Evolutionary conservation across 352 stramenopile species (phyloP).

Genomic region (Phytophthora quininea): DNA sequence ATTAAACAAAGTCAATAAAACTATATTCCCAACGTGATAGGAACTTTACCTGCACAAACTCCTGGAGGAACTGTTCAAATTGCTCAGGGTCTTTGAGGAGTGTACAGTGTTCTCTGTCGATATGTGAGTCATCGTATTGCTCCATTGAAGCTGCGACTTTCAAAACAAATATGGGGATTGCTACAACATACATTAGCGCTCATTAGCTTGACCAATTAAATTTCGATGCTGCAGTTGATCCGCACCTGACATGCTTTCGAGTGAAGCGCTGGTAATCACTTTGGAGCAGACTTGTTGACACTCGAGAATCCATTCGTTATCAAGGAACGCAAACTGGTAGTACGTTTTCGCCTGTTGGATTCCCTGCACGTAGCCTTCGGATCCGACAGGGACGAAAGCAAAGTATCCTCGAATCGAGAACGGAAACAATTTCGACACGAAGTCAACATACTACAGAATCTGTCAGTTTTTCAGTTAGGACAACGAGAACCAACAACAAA

Average conservation of each 20-base stretch:
- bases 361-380: conserved; percentile 33
- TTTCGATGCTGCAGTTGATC: neutral
- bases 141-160: conserved; percentile 47
- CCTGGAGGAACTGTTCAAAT: conserved; percentile 40
- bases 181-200: conserved; percentile 27
- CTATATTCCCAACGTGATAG: neutral
- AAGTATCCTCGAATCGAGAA: conserved; percentile 64
- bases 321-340: conserved; percentile 78
- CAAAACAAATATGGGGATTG: conserved; percentile 78
- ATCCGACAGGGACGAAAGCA: conserved; percentile 47
- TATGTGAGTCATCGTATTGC: conserved; percentile 42
- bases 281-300: conserved; percentile 58
- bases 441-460: conserved; percentile 42
- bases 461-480: neutral
- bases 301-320: conserved; percentile 64
- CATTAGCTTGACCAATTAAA: neutral
- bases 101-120: conserved; percentile 28
- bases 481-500: neutral
- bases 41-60: conserved; percentile 55
- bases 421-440: conserved; percentile 13
- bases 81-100: conserved; percentile 48
- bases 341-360: conserved; percentile 69
- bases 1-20: neutral
- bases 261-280: conserved; percentile 44
- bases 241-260: conserved; percentile 41